Evolutionary conservation across 352 stramenopile species (phyloP).

Genomic region (Pythium phragmitis): DNA sequence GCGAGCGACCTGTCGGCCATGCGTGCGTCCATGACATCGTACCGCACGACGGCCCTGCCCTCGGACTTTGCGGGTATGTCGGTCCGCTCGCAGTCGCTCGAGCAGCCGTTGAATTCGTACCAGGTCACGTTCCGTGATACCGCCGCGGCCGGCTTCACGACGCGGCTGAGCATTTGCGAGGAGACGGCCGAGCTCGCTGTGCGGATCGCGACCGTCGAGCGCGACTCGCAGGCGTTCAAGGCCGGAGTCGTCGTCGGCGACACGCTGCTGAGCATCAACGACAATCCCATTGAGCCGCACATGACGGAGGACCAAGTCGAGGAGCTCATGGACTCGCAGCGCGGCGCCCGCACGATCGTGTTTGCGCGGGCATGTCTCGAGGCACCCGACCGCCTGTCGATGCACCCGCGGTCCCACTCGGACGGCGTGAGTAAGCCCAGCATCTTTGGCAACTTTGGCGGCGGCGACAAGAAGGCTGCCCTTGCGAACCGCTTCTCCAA

Average conservation of each 20-base stretch:
- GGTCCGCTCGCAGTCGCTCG: slow-evolving; percentile 21
- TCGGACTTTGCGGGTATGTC: slow-evolving; percentile 4
- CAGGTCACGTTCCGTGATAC: slow-evolving; percentile 62
- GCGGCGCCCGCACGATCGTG: slow-evolving; percentile 48
- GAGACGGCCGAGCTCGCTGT: slow-evolving; percentile 40
- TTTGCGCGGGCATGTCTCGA: slow-evolving; percentile 51
- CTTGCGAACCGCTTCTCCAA: slow-evolving; percentile 36
- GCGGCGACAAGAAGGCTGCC: not conserved
- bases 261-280: slow-evolving; percentile 61
- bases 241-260: slow-evolving; percentile 58
- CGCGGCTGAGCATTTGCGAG: slow-evolving; percentile 24
- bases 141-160: slow-evolving; percentile 45
- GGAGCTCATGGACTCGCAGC: slow-evolving; percentile 54
- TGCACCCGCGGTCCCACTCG: slow-evolving; percentile 26
- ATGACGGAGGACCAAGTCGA: slow-evolving; percentile 64
- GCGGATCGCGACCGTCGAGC: slow-evolving; percentile 54
- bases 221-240: slow-evolving; percentile 48
- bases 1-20: slow-evolving; percentile 43
- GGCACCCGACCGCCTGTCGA: slow-evolving; percentile 20
- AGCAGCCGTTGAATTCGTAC: slow-evolving; percentile 44
- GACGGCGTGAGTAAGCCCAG: slow-evolving; percentile 25
- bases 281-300: slow-evolving; percentile 52
- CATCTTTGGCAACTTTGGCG: slow-evolving; percentile 2
- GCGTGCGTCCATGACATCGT: slow-evolving; percentile 19
- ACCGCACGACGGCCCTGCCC: slow-evolving; percentile 16